A percentile compares a stretch with the other conserved stretches of the same genome.
phyloP scores from a whole-genome alignment of 345 rosid genomes.

The Syzygium grande region DNA sequence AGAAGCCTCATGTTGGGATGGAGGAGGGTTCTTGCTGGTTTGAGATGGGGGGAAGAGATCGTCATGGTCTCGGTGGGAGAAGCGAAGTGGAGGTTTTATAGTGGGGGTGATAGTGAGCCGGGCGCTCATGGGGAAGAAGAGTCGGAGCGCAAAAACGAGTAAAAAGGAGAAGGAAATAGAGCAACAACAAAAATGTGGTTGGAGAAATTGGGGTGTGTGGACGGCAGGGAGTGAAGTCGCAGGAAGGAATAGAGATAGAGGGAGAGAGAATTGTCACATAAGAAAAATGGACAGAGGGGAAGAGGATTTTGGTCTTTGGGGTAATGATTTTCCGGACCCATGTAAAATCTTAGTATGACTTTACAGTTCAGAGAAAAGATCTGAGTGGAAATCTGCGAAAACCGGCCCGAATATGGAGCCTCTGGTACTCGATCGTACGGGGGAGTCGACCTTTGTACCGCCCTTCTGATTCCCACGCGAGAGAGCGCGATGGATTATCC shows the following conservation, averaged over 20 bases:
- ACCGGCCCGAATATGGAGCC: neutral
- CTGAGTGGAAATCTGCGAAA: neutral
- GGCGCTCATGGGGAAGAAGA: neutral
- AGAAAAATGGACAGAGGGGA: neutral
- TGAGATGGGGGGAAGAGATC: neutral
- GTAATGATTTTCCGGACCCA: neutral
- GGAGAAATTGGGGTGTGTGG: neutral
- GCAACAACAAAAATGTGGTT: neutral
- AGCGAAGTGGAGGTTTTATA: neutral
- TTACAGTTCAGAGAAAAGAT: neutral
- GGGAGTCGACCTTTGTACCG: neutral
- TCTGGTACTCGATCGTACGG: neutral
- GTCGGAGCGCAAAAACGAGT: neutral
- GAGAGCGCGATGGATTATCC: neutral
- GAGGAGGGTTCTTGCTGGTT: neutral
- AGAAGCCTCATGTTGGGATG: neutral
- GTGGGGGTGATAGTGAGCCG: neutral
- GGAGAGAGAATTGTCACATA: neutral
- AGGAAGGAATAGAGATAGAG: neutral
- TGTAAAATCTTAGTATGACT: neutral
- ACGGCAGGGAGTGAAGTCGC: neutral
- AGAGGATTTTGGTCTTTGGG: neutral
- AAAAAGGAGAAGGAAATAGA: neutral
- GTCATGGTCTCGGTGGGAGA: neutral
- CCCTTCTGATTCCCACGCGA: neutral